Evolutionary conservation across 176 grass and related monocot species (phyloP).

Genomic region (Dendrocalamus sinicus): DNA sequence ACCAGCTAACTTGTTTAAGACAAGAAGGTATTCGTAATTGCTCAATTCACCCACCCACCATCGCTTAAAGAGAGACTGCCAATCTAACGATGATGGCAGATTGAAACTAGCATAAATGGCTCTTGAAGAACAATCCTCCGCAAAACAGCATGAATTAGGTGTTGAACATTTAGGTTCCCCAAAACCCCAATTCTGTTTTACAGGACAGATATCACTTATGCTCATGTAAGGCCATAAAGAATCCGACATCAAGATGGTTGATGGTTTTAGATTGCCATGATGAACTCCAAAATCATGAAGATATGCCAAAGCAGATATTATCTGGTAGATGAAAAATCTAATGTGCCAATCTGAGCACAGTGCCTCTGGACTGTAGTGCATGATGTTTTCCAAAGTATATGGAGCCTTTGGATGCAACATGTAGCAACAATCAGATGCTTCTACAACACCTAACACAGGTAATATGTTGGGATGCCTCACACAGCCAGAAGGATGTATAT

Average conservation of each 20-base stretch:
- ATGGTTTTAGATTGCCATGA: conserved; percentile 82
- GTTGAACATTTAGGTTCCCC: conserved; percentile 35
- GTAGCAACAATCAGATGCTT: conserved; percentile 60
- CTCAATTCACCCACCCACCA: conserved; percentile 89
- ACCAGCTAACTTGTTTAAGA: conserved; percentile 93
- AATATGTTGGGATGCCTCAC: conserved; percentile 87
- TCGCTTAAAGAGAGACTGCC: conserved; percentile 67
- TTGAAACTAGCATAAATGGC: conserved; percentile 60
- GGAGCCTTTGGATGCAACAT: conserved; percentile 69
- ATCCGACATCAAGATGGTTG: conserved; percentile 72
- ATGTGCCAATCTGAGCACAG: conserved; percentile 81
- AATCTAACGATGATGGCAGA: conserved; percentile 62
- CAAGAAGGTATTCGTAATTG: conserved; percentile 95
- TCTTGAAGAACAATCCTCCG: conserved; percentile 54
- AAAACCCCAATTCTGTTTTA: conserved; percentile 59
- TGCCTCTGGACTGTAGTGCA: conserved; percentile 78
- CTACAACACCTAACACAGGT: conserved; percentile 74
- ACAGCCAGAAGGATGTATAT: conserved; percentile 48
- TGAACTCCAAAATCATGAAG: conserved; percentile 81
- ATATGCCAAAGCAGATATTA: conserved; percentile 76
- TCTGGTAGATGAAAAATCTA: conserved; percentile 84
- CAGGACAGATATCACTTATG: conserved; percentile 58
- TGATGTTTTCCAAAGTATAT: conserved; percentile 82
- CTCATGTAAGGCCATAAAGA: conserved; percentile 80
- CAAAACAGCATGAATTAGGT: conserved; percentile 46